Evolutionary conservation across 331 rosid species (phyloP), one percentile per base, ranked within the genome.

Genomic region (Pyracantha coccinea): DNA sequence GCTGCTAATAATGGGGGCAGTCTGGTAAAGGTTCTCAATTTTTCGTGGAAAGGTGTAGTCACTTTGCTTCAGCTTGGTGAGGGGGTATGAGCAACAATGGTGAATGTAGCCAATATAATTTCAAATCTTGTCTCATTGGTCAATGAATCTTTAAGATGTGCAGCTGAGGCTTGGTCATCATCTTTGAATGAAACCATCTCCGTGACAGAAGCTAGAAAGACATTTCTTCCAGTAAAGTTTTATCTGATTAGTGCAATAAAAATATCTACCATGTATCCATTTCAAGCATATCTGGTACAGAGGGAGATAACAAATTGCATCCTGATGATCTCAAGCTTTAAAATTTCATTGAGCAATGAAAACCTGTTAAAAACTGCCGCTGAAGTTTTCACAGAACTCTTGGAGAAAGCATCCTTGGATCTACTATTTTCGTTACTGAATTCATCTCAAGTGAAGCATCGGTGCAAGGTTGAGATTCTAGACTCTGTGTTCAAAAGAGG

Each of bases 1-100:
- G 98, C 97, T 47, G 98, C 97, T 75, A 87, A 87, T 59, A 85
- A 80, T 38, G 98, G 97, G 60, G 98, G 98, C 55, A 86, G 85
- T 79, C 80, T 87, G 75, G 97, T 93, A 21, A 86, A 73, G 66
- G 85, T 93, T 75, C 93, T 93, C 65, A 93, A 90, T 65, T 84
- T 86, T 69, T 89, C 93, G 24, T 93, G 98, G 98, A 93, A 91
- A 88, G 97, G 95, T 61, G 96, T 93, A 72, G 96, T 91, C 58
- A 83, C 88, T 75, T 81, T 93, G 89, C 96, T 93, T 86, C 98
- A 89, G 84, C 76, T 82, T 80, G 94, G 96, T 21, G 84, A 81
- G 4, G 89, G 79, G 69, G 66, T 38, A 66, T 78, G 87, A 32
- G 76, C 84, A 19, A 81, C 76, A 31, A 83, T 81, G 78, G 79